Evolutionary conservation across 495 filamentous ascomycete genomes (phyloP).

Genomic region (Xylaria curta): DNA sequence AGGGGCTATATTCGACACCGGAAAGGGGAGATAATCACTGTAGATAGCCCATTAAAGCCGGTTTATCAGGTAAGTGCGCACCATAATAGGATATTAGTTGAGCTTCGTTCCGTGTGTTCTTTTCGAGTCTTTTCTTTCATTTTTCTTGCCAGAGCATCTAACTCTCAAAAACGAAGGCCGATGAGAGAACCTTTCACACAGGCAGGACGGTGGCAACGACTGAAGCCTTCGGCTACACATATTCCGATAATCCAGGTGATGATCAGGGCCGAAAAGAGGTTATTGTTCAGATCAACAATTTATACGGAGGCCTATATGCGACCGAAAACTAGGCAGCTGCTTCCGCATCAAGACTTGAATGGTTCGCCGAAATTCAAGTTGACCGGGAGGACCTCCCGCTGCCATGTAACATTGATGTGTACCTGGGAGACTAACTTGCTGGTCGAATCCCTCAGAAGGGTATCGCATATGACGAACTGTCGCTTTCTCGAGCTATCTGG

Average conservation of each 20-base stretch:
- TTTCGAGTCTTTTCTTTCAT: not conserved
- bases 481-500: conserved; percentile 24
- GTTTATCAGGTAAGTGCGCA: conserved; percentile 43
- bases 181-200: conserved; percentile 44
- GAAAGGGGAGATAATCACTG: conserved; percentile 38
- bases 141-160: not conserved
- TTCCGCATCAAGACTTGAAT: conserved; percentile 32
- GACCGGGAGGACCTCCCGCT: conserved; percentile 42
- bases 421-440: conserved; percentile 33
- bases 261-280: conserved; percentile 31
- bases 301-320: conserved; percentile 37
- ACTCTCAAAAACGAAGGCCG: conserved; percentile 21
- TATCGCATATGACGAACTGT: conserved; percentile 29
- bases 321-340: not conserved
- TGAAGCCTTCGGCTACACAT: conserved; percentile 53
- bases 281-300: conserved; percentile 39
- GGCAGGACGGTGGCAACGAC: conserved; percentile 42
- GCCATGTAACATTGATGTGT: conserved; percentile 41
- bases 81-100: not conserved
- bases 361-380: conserved; percentile 41
- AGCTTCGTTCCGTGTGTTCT: not conserved
- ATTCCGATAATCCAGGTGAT: conserved; percentile 45
- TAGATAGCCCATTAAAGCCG: conserved; percentile 51
- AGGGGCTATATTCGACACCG: no score
- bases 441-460: conserved; percentile 34